Evolutionary conservation across 495 filamentous ascomycete species (phyloP), one percentile per base, ranked within the genome.

Genomic region (Aspergillus campestris): DNA sequence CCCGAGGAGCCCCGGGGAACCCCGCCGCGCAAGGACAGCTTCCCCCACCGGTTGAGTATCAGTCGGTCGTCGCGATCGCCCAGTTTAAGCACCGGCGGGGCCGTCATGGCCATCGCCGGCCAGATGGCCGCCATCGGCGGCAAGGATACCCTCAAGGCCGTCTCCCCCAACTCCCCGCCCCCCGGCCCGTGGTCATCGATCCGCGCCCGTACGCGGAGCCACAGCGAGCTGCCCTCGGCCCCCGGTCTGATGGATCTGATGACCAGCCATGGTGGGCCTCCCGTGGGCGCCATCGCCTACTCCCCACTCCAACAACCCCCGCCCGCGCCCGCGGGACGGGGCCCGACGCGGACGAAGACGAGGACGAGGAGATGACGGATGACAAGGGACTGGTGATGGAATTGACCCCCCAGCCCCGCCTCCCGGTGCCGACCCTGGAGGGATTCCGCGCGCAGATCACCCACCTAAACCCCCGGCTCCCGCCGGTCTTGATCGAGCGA

Each of bases 401-500:
- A 7, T 67, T 76, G 15, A 64, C 70, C 0, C 58, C 69, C 31
- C 51, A 64, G 12, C 53, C 62, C 2, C 58, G 64, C 27, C 51
- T 69, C n/a, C 84, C 86, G 44, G 71, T 82, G 15, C 88, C 91
- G 5, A 91, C 79, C 7, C 62, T 79, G 12, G 78, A 81, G 41
- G 89, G 89, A 5, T 95, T 95, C 64, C 80, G 79, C 49, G 67
- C 75, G 8, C 87, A 95, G 60, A 76, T 94, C 13, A 67, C 78
- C 48, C 71, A 79, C 51, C 62, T 89, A 30, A 90, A 90, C 52
- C 86, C 89, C 9, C 69, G 71, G 4, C 60, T 85, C n/a, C 71
- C 78, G 39, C 73, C 67, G 12, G 86, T 77, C 56, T 67, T 96
- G 52, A 75, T 91, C 12, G 83, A 91, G n/a, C 80, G 91, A 36